Base-by-base conservation (phyloP, 2,329 filamentous ascomycete genomes). In the Teratosphaeria epicoccoides region DNA sequence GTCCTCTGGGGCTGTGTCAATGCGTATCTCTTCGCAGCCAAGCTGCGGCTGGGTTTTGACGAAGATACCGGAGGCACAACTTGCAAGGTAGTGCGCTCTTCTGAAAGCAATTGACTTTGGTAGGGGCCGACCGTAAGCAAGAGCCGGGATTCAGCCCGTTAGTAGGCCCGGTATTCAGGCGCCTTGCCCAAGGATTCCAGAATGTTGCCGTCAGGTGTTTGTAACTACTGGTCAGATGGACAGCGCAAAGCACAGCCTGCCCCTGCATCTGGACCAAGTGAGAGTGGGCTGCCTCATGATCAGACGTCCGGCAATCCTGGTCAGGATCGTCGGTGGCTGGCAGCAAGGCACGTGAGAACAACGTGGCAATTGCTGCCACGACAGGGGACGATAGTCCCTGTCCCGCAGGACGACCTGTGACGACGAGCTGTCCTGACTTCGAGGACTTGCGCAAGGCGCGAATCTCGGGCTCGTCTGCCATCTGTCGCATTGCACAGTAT, bases 291-390 rank as follows among this genome's bases (percentile, higher is more conserved):
- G 49, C 40, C 25, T 50, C 49, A 50, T 45, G 49, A 50, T 50
- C 49, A 24, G 25, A 46, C 20, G 23, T 28, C 23, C 10, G 23
- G 25, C 25, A 28, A 17, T 23, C 44, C 44, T 24, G 44, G 23
- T 26, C 11, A 26, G 6, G 47, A 49, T 49, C 29, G 22, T 14
- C 47, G 37, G 37, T 40, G 26, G 40, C 14, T 50, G 26, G 22
- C 49, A 50, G 37, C 11, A 24, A 24, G 49, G 49, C 49, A 45
- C 49, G 49, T 50, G 49, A 29, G 26, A 22, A 29, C n/a, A 24
- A 50, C 49, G 49, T 50, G 49, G 49, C 33, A n/a, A 50, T 50
- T 24, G 49, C 26, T 50, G n/a, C 49, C 37, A 29, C 14, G 24
- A 28, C 24, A 22, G 26, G 46, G 20, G 24, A 47, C 2, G 46